Conservation (phyloP, 2,329 filamentous ascomycete species). For the Saccharata proteae region DNA sequence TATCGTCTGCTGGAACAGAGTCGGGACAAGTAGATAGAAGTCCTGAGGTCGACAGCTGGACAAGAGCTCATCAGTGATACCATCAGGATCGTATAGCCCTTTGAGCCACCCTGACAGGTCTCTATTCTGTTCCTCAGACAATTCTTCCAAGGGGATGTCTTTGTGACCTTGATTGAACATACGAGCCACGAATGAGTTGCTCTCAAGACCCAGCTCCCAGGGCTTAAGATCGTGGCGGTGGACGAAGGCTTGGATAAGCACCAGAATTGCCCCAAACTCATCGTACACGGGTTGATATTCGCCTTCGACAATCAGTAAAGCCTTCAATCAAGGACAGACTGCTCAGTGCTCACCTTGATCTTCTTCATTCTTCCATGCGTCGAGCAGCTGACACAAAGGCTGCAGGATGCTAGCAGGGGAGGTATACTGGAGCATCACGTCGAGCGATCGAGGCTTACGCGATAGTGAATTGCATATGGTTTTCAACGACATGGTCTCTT, state of each 20-base stretch:
- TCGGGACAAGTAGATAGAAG: slow-evolving; percentile 68
- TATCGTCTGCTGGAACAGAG: slow-evolving; percentile 64
- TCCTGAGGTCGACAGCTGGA: slow-evolving; percentile 71
- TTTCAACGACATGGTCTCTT: slow-evolving; percentile 72
- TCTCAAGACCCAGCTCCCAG: slow-evolving; percentile 50
- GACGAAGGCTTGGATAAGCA: slow-evolving; percentile 62
- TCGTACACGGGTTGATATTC: slow-evolving; percentile 81
- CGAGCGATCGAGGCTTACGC: slow-evolving; percentile 57
- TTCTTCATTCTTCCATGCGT: slow-evolving; percentile 71
- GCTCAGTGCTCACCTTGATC: slow-evolving; percentile 44
- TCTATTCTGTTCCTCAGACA: slow-evolving; percentile 52
- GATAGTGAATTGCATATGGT: slow-evolving; percentile 61
- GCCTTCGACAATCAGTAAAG: slow-evolving; percentile 27
- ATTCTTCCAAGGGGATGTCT: slow-evolving; percentile 44
- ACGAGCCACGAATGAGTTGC: slow-evolving; percentile 57
- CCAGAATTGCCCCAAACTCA: slow-evolving; percentile 66
- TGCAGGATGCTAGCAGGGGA: slow-evolving; percentile 57
- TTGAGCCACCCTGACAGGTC: slow-evolving; percentile 65
- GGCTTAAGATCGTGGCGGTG: slow-evolving; percentile 58
- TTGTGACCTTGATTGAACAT: slow-evolving; percentile 50
- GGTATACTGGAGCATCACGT: slow-evolving; percentile 65
- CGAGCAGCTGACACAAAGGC: slow-evolving; percentile 62
- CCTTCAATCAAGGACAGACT: background rate
- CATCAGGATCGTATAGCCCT: slow-evolving; percentile 59
- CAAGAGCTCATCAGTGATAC: slow-evolving; percentile 69